Evolutionary conservation across 2,329 filamentous ascomycete species (phyloP), one percentile per base, ranked within the genome.

Genomic region (Tolypocladium sp.): DNA sequence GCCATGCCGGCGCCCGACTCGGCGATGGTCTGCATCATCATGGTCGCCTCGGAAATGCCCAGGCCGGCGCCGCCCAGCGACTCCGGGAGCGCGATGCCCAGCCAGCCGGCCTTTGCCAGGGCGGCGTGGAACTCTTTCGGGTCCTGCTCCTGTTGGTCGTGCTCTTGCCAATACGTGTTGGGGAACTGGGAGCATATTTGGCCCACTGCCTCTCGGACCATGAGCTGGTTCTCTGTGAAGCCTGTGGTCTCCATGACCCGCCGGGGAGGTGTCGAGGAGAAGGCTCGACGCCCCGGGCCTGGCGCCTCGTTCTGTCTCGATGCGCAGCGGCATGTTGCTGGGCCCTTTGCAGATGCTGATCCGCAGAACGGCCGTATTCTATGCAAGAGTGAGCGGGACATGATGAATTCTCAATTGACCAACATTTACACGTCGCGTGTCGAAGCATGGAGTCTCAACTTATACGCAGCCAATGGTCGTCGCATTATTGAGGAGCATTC

Each of bases 1-100:
- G 89, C 89, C 78, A 94, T 91, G 4, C 90, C 90, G 4, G 90
- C 91, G 0, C 91, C 90, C 2, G 84, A 87, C 74, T 92, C 88
- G 0, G 87, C 78, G 59, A 92, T 90, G 2, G 89, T 90, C 67
- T 95, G 90, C 78, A 94, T 82, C 89, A 94, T 93, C 82, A 93
- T 89, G 0, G 87, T 90, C 1, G 90, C 90, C 69, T 94, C 90
- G 0, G 88, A 87, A 41, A 95, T 91, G 10, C 86, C 90, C 10
- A 95, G 73, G 0, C 88, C 89, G 1, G 88, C 82, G 0, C 90
- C 91, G 3, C 91, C 90, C 0, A 91, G 79, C 0, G 82, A 78
- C 68, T 92, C 88, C 0, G 90, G 89, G 4, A 94, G 75, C 0
- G 89, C 89, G 64, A 93, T 92, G 3, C 90, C 90, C 46, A 94